A percentile compares a stretch with the other conserved stretches of the same genome.
Evolutionary conservation across 768 basidiomycete genomes (phyloP).

Genomic region (Pleurotus salmoneostramineus): DNA sequence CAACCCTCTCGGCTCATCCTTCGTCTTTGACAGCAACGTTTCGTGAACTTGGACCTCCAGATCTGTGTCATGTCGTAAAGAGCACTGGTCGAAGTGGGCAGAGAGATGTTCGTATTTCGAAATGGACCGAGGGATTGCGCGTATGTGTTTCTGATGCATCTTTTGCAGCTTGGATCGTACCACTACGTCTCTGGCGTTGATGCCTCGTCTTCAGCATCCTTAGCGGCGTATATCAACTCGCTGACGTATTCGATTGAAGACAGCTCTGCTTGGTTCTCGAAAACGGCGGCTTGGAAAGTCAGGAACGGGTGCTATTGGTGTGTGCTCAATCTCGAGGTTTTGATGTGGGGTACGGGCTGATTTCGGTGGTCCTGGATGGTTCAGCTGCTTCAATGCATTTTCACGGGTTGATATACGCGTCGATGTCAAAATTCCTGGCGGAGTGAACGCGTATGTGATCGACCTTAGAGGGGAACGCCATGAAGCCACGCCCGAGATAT

Average conservation of each 20-base stretch:
- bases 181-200: constrained; percentile 99
- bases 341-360: background rate
- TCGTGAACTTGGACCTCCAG: constrained; percentile 95
- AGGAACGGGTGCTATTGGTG: constrained; percentile 91
- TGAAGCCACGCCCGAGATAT: constrained; percentile 86
- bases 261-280: constrained; percentile 87
- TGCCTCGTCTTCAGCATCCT: constrained; percentile 93
- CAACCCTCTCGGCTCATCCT: constrained; percentile 16
- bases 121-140: background rate
- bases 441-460: constrained; percentile 90
- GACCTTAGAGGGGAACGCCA: constrained; percentile 94
- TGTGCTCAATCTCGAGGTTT: constrained; percentile 18
- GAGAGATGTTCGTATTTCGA: constrained; percentile 62
- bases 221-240: constrained; percentile 98
- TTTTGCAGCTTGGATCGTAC: constrained; percentile 81
- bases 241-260: constrained; percentile 96
- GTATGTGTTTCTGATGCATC: constrained; percentile 7
- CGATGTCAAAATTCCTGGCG: constrained; percentile 98
- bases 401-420: constrained; percentile 95
- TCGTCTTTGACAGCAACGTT: constrained; percentile 67
- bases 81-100: constrained; percentile 78
- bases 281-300: constrained; percentile 84
- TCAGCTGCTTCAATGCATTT: constrained; percentile 96
- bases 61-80: constrained; percentile 94
- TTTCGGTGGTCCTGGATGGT: background rate